A percentile compares a stretch with the other conserved stretches of the same genome.
phyloP scores from a whole-genome alignment of 2,329 filamentous ascomycete species.

The Byssoonygena ceratinophila region DNA sequence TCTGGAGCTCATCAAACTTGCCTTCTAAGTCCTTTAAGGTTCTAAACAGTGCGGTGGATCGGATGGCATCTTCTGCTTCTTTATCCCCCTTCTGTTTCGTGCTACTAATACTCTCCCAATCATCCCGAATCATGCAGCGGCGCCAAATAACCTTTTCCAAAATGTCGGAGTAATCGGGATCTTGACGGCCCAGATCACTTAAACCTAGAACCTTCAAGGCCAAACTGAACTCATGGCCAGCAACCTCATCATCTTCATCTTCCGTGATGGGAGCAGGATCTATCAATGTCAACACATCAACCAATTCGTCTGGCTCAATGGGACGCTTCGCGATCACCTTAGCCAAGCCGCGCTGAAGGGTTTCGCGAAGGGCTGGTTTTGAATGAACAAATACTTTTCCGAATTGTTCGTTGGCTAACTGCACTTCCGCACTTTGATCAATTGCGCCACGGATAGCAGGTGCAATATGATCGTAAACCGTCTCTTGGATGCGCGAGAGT shows the following conservation, averaged over 20 bases:
- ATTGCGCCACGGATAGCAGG: conserved; percentile 60
- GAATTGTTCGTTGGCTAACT: conserved; percentile 62
- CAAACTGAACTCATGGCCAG: conserved; percentile 57
- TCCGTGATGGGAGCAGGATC: conserved; percentile 41
- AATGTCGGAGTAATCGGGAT: conserved; percentile 47
- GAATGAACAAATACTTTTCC: conserved; percentile 45
- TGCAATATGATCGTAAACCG: conserved; percentile 59
- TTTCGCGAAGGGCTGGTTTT: conserved; percentile 55
- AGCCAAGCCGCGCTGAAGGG: conserved; percentile 61
- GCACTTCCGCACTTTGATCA: conserved; percentile 65
- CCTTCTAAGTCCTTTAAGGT: conserved; percentile 55
- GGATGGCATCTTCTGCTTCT: conserved; percentile 53
- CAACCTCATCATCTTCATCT: conserved; percentile 42
- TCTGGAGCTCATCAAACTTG: conserved; percentile 38
- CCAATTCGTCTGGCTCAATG: conserved; percentile 46
- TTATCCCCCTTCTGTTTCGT: conserved; percentile 63
- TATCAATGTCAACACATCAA: conserved; percentile 65
- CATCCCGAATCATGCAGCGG: conserved; percentile 68
- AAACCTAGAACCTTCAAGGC: conserved; percentile 50
- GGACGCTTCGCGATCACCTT: conserved; percentile 61
- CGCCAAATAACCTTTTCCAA: conserved; percentile 68
- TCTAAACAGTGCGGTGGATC: conserved; percentile 56
- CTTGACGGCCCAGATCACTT: conserved; percentile 44
- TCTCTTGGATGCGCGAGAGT: conserved; percentile 68
- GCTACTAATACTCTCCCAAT: conserved; percentile 72